Conservation (phyloP, 2,329 filamentous ascomycete species). For the Paramyrothecium roridum region DNA sequence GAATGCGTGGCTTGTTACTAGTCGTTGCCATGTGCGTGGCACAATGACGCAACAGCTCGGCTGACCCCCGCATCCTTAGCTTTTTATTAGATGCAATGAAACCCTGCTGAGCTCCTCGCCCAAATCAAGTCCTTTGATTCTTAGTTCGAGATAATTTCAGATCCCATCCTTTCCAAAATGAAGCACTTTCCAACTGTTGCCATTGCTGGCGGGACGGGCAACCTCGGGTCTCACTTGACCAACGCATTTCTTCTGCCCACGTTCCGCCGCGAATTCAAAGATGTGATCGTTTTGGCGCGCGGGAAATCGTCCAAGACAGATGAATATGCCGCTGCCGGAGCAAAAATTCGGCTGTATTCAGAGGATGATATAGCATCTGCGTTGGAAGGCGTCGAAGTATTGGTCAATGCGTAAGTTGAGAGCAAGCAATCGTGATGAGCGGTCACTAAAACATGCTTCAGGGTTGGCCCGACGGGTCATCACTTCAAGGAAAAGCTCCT, state of each 20-base stretch:
- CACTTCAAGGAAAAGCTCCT: conserved; percentile 23
- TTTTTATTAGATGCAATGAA: too few species aligned
- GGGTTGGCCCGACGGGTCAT: conserved; percentile 5
- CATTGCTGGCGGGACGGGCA: conserved; percentile 7
- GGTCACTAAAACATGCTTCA: background rate
- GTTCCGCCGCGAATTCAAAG: background rate
- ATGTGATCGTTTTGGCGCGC: conserved; percentile 5
- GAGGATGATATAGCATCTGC: conserved; percentile 17
- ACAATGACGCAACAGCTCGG: too few species aligned
- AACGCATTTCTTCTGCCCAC: conserved; percentile 1
- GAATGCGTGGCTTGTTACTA: too few species aligned
- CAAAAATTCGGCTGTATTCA: conserved; percentile 4
- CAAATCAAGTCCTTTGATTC: too few species aligned
- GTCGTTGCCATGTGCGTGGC: too few species aligned
- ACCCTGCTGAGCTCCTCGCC: too few species aligned
- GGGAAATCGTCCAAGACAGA: conserved; percentile 1
- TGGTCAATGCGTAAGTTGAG: conserved; percentile 22
- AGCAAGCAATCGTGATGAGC: background rate
- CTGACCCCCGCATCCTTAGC: too few species aligned
- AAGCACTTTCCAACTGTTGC: background rate
- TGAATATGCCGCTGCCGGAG: background rate
- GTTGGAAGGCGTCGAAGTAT: conserved; percentile 24
- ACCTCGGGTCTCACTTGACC: conserved; percentile 3
- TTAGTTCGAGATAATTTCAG: too few species aligned
- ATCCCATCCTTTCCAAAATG: background rate